Conservation (phyloP, 2,329 filamentous ascomycete genomes). For the Aureobasidium sp. region DNA sequence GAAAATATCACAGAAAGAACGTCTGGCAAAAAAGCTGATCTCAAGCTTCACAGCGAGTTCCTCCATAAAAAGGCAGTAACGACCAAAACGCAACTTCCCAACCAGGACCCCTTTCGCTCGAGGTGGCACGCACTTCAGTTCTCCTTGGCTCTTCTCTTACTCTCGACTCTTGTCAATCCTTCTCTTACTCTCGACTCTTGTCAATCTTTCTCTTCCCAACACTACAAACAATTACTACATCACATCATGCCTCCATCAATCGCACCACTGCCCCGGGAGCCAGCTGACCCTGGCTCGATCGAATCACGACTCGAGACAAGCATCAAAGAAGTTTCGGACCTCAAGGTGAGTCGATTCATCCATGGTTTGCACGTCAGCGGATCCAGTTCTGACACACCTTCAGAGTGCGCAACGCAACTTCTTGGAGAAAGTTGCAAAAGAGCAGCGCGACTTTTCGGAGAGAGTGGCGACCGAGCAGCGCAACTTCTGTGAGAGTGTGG, state of each 20-base stretch:
- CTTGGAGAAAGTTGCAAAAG: no score
- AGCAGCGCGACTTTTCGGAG: no score
- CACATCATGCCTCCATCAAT: background rate
- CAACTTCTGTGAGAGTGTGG: no score
- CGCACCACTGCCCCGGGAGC: background rate
- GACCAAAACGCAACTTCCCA: background rate
- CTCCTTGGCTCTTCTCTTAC: background rate
- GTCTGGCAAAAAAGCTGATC: no score
- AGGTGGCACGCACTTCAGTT: background rate
- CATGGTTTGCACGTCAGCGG: no score
- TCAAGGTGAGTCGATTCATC: background rate
- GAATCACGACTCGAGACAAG: background rate
- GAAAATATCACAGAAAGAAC: no score
- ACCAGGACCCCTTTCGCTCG: background rate
- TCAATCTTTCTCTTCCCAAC: background rate
- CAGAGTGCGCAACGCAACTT: background rate
- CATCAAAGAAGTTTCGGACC: background rate
- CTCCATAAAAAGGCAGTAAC: background rate
- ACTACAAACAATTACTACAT: background rate
- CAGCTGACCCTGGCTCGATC: background rate
- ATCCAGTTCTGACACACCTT: no score
- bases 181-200: background rate
- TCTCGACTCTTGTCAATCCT: background rate
- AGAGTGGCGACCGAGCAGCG: no score
- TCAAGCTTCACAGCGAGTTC: background rate